Evolutionary conservation across 768 basidiomycete genomes (phyloP).

Genomic region (Suillus cothurnatus): DNA sequence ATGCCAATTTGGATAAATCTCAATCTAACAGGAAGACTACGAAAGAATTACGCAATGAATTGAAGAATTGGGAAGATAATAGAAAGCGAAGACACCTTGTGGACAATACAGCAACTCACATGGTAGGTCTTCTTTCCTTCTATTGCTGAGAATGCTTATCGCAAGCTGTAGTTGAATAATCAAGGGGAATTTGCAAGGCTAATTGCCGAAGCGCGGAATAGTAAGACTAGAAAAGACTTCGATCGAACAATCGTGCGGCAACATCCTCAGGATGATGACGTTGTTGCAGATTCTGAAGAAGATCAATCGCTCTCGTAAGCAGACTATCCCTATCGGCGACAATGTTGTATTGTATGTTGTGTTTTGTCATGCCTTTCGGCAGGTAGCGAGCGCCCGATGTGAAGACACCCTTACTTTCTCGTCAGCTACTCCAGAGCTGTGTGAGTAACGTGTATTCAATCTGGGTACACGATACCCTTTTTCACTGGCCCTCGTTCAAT

Average conservation of each 20-base stretch:
- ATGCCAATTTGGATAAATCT: constrained; percentile 69
- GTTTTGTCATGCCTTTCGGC: not conserved
- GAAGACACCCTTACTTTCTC: not conserved
- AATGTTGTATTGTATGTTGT: constrained; percentile 4
- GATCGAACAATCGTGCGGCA: not conserved
- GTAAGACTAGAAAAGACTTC: constrained; percentile 29
- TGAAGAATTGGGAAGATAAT: constrained; percentile 61
- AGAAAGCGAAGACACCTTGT: constrained; percentile 40
- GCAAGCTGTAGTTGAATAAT: constrained; percentile 20
- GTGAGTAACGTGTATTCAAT: not conserved
- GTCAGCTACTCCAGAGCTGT: not conserved
- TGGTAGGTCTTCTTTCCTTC: constrained; percentile 33
- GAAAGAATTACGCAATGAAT: constrained; percentile 49
- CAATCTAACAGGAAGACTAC: constrained; percentile 45
- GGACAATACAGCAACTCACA: constrained; percentile 41
- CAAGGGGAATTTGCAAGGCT: constrained; percentile 38
- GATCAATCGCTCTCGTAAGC: not conserved
- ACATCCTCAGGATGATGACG: constrained; percentile 11
- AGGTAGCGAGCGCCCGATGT: not conserved
- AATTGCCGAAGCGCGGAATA: constrained; percentile 37
- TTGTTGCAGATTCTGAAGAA: constrained; percentile 40
- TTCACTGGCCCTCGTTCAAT: not conserved
- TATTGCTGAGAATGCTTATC: not conserved
- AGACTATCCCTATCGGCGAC: not conserved
- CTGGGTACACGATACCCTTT: not conserved